Percentiles rank a stretch among this genome's conserved stretches.
Conservation (phyloP, 768 basidiomycete species). For the Suillus spraguei region DNA sequence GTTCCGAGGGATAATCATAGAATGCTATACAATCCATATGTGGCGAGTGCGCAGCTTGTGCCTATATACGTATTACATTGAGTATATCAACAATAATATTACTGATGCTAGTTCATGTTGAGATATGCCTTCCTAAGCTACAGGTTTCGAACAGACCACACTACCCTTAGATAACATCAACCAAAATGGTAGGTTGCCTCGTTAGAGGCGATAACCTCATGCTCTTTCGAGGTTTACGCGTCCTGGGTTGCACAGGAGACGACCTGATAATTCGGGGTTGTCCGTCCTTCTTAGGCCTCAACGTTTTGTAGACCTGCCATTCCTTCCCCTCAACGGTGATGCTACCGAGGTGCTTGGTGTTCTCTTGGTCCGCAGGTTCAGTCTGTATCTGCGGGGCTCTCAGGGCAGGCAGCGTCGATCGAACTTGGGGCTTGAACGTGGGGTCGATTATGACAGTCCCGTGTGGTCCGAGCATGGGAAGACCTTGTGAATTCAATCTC, state of each 20-base stretch:
- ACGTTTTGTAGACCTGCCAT: slow-evolving; percentile 7
- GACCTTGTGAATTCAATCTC: slow-evolving; percentile 20
- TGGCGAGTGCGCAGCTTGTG: background rate
- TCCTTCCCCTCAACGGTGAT: slow-evolving; percentile 10
- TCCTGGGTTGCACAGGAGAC: background rate
- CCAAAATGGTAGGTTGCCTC: background rate
- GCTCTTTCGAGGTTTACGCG: background rate
- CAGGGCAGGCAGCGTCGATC: background rate
- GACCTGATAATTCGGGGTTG: slow-evolving; percentile 8
- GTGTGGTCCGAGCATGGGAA: slow-evolving; percentile 23
- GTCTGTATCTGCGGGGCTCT: background rate
- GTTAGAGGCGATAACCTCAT: background rate
- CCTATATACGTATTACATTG: background rate
- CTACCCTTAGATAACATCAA: background rate
- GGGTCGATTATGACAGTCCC: slow-evolving; percentile 16
- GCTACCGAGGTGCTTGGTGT: slow-evolving; percentile 8
- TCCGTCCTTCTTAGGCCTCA: slow-evolving; percentile 6
- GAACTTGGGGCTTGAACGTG: slow-evolving; percentile 5
- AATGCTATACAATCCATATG: background rate
- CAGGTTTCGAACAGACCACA: background rate
- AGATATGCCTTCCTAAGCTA: background rate
- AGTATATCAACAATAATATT: background rate
- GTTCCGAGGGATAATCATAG: background rate
- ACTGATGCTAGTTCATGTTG: background rate
- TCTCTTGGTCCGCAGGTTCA: background rate